A percentile compares a stretch with the other conserved stretches of the same genome.
Evolutionary conservation across 257 asterid genomes (phyloP).

Genomic region (Nicotiana attenuata): DNA sequence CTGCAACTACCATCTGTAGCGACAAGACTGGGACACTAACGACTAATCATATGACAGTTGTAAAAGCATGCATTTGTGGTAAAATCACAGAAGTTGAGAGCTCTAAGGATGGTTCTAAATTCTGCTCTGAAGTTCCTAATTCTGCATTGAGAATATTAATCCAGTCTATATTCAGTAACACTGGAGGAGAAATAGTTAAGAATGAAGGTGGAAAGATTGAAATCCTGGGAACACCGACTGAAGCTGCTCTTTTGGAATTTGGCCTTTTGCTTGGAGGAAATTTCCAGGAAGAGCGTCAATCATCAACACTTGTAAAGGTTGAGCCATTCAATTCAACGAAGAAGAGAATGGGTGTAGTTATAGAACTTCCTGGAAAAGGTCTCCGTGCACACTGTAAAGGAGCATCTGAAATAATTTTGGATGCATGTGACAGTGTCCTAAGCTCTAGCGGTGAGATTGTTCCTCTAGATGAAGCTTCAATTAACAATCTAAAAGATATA

Average conservation of each 20-base stretch:
- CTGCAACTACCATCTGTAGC: slow-evolving; percentile 89
- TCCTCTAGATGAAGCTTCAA: slow-evolving; percentile 46
- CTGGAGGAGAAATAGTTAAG: slow-evolving; percentile 78
- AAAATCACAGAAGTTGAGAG: slow-evolving; percentile 39
- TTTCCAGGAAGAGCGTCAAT: slow-evolving; percentile 46
- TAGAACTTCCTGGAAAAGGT: slow-evolving; percentile 56
- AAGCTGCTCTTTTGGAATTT: slow-evolving; percentile 75
- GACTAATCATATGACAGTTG: slow-evolving; percentile 78
- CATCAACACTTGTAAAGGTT: slow-evolving; percentile 57
- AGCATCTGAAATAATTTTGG: slow-evolving; percentile 78
- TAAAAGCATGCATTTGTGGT: slow-evolving; percentile 62
- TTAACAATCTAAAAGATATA: slow-evolving; percentile 40
- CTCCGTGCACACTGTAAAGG: slow-evolving; percentile 86
- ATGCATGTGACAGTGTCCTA: slow-evolving; percentile 66
- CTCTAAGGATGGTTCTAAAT: slow-evolving; percentile 31
- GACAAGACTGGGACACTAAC: slow-evolving; percentile 95
- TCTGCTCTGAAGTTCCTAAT: slow-evolving; percentile 53
- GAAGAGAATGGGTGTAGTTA: slow-evolving; percentile 81
- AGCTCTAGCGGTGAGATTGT: slow-evolving; percentile 47
- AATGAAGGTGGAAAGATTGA: slow-evolving; percentile 47
- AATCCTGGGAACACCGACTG: slow-evolving; percentile 82
- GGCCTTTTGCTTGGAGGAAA: slow-evolving; percentile 79
- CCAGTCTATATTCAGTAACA: slow-evolving; percentile 69
- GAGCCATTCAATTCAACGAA: slow-evolving; percentile 83
- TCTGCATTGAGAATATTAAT: slow-evolving; percentile 39